Percentiles rank a stretch among this genome's conserved stretches.
Conservation (phyloP, 441 rosid genomes). For the Croton laevigatus region DNA sequence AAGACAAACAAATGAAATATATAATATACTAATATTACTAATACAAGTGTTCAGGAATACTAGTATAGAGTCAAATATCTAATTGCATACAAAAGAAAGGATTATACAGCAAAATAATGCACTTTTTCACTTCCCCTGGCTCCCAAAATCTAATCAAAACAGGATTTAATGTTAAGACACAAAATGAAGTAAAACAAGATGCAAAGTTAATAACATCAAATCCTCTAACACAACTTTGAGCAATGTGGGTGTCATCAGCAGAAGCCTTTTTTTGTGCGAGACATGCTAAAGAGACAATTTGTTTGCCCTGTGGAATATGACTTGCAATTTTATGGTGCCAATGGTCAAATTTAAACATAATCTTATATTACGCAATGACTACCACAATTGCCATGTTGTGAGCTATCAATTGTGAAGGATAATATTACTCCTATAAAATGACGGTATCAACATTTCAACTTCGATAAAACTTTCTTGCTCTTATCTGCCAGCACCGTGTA, state of each 20-base stretch:
- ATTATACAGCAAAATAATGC: too few species aligned
- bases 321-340: background rate
- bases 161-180: background rate
- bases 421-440: background rate
- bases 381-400: background rate
- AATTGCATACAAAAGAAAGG: too few species aligned
- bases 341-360: background rate
- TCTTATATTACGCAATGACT: constrained; percentile 1
- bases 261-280: too few species aligned
- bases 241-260: too few species aligned
- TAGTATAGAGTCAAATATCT: too few species aligned
- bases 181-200: background rate
- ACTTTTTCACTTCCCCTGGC: too few species aligned
- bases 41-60: background rate
- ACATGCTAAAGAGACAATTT: too few species aligned
- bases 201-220: background rate
- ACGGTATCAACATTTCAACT: constrained; percentile 23
- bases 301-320: background rate
- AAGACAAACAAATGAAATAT: background rate
- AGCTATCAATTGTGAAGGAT: constrained; percentile 10
- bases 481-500: constrained; percentile 42
- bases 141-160: background rate
- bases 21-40: background rate
- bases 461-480: constrained; percentile 34
- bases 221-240: too few species aligned